These are phyloP conservation scores for Nicotiana rustica DNA, from an alignment of 305 asterid species.

Conservation along the genomic window DNA sequence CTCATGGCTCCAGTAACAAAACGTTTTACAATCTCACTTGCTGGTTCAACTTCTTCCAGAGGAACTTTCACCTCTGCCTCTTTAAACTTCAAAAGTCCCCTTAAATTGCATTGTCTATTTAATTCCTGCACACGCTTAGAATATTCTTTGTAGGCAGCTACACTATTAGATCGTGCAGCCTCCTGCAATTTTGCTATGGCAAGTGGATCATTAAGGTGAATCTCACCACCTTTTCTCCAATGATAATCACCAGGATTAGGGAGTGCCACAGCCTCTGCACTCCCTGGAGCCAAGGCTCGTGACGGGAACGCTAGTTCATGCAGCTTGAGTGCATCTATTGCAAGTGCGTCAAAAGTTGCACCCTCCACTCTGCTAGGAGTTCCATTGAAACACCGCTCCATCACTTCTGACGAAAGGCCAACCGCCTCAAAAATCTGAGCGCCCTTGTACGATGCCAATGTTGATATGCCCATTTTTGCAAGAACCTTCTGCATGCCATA, in stretches of 20 bases:
- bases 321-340: slow-evolving; percentile 80
- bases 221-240: slow-evolving; percentile 99
- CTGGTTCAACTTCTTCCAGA: slow-evolving; percentile 90
- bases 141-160: slow-evolving; percentile 94
- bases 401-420: slow-evolving; percentile 98
- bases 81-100: slow-evolving; percentile 95
- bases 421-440: slow-evolving; percentile 99
- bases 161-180: slow-evolving; percentile 90
- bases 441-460: slow-evolving; percentile 98
- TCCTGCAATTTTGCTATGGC: slow-evolving; percentile 97
- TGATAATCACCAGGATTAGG: slow-evolving; percentile 99
- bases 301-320: slow-evolving; percentile 95
- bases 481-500: slow-evolving; percentile 99
- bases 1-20: slow-evolving; percentile 99
- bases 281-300: slow-evolving; percentile 80
- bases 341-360: slow-evolving; percentile 96
- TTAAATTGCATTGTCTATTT: slow-evolving; percentile 86
- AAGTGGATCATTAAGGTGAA: slow-evolving; percentile 95
- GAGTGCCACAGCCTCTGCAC: slow-evolving; percentile 96
- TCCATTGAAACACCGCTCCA: slow-evolving; percentile 92
- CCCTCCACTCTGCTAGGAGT: slow-evolving; percentile 99
- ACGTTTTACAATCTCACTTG: slow-evolving; percentile 93
- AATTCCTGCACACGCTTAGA: slow-evolving; percentile 86
- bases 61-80: slow-evolving; percentile 69
- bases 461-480: slow-evolving; percentile 99